A percentile compares a stretch with the other conserved stretches of the same genome.
phyloP scores from a whole-genome alignment of 495 filamentous ascomycete genomes.

The Hypoxylon rickii region DNA sequence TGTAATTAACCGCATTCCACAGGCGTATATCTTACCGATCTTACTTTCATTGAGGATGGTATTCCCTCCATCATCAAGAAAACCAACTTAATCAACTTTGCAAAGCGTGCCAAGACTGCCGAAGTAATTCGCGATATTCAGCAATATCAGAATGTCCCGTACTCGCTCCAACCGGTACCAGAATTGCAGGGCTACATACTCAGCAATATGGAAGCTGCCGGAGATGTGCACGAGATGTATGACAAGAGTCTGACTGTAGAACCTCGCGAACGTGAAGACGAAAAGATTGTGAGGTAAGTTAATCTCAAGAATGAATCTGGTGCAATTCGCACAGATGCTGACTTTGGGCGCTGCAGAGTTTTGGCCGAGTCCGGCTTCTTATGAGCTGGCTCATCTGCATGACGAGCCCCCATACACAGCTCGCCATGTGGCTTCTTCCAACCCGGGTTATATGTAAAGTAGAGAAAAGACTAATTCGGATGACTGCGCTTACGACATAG shows the following conservation, averaged over 20 bases:
- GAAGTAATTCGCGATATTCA: slow-evolving; percentile 98
- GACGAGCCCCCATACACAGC: slow-evolving; percentile 1
- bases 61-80: slow-evolving; percentile 95
- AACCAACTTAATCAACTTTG: slow-evolving; percentile 95
- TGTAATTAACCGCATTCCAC: slow-evolving; percentile 16
- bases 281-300: slow-evolving; percentile 68
- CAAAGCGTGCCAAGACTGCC: slow-evolving; percentile 95
- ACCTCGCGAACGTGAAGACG: slow-evolving; percentile 93
- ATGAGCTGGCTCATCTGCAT: slow-evolving; percentile 31
- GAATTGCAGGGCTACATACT: slow-evolving; percentile 98
- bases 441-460: slow-evolving; percentile 1
- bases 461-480: slow-evolving; percentile 5
- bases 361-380: slow-evolving; percentile 55
- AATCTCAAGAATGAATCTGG: not conserved
- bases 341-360: slow-evolving; percentile 37
- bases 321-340: not conserved
- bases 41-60: slow-evolving; percentile 98
- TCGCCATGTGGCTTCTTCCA: not conserved
- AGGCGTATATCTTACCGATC: slow-evolving; percentile 97
- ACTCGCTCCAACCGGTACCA: slow-evolving; percentile 81
- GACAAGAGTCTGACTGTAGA: slow-evolving; percentile 91
- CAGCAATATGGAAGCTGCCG: slow-evolving; percentile 88
- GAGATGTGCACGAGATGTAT: slow-evolving; percentile 99
- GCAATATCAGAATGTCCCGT: slow-evolving; percentile 96
- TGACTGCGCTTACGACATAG: slow-evolving; percentile 3